Evolutionary conservation across 257 asterid genomes (phyloP).

Genomic region (Sherardia arvensis): DNA sequence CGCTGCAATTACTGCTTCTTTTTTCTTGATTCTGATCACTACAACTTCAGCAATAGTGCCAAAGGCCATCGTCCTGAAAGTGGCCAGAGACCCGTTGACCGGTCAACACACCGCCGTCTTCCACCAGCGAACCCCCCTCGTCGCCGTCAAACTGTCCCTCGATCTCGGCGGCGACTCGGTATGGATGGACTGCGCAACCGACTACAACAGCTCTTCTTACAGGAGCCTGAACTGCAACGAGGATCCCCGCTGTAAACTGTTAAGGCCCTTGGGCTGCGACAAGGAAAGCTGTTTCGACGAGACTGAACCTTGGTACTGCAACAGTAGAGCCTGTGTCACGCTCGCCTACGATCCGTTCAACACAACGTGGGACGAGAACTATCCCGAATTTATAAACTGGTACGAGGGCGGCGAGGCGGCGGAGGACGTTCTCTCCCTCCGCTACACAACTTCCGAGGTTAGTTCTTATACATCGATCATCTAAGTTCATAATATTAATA

Average conservation of each 20-base stretch:
- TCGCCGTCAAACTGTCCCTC: neutral
- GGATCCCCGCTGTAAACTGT: neutral
- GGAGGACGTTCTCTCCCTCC: neutral
- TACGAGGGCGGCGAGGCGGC: neutral
- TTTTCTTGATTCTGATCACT: neutral
- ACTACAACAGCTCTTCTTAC: neutral
- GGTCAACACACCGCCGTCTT: neutral
- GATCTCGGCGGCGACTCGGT: neutral
- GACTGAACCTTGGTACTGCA: neutral
- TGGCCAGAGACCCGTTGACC: neutral
- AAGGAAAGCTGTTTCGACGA: neutral
- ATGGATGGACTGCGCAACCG: neutral
- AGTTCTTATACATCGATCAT: no score
- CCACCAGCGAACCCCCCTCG: neutral
- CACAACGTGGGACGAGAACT: neutral
- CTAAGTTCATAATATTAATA: no score
- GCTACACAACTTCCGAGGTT: neutral
- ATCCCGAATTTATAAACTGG: neutral
- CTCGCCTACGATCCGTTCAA: neutral
- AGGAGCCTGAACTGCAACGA: neutral
- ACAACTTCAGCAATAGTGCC: neutral
- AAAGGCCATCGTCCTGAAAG: neutral
- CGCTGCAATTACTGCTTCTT: neutral
- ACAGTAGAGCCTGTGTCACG: neutral
- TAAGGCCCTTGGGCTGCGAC: neutral